These are phyloP conservation scores for Colletotrichum sp. DNA, from an alignment of 2,329 filamentous ascomycete genomes.

Conservation along the genomic window DNA sequence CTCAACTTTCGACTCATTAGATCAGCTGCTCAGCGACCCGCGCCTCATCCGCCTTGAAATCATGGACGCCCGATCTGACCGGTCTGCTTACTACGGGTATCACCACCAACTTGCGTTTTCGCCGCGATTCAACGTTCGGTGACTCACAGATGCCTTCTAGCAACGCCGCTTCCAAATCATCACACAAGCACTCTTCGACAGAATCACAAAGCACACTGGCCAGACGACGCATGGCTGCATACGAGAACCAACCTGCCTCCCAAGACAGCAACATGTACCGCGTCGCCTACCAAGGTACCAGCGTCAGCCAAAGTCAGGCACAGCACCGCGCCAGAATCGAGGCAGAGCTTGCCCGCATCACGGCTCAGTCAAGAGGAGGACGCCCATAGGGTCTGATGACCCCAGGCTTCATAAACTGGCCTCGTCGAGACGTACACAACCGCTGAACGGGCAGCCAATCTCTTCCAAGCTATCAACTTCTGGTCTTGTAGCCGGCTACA, in stretches of 20 bases:
- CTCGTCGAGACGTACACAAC: accelerated
- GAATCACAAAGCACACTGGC: neutral
- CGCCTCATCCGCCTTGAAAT: neutral
- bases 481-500: neutral
- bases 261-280: neutral
- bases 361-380: neutral
- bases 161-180: neutral
- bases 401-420: accelerated
- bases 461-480: accelerated
- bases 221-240: neutral
- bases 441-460: accelerated
- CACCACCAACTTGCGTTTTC: accelerated
- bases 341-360: neutral
- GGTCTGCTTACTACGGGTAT: neutral
- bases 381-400: accelerated
- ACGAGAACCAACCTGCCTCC: neutral
- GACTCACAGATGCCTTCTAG: neutral
- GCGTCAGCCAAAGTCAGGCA: neutral
- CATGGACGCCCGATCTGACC: neutral
- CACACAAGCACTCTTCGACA: neutral
- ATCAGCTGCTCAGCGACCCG: accelerated
- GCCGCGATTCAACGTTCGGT: neutral
- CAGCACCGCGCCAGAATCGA: neutral
- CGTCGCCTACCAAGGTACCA: neutral
- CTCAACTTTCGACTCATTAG: neutral